phyloP scores from a whole-genome alignment of 2,329 filamentous ascomycete genomes.

The Colletotrichum musicola region DNA sequence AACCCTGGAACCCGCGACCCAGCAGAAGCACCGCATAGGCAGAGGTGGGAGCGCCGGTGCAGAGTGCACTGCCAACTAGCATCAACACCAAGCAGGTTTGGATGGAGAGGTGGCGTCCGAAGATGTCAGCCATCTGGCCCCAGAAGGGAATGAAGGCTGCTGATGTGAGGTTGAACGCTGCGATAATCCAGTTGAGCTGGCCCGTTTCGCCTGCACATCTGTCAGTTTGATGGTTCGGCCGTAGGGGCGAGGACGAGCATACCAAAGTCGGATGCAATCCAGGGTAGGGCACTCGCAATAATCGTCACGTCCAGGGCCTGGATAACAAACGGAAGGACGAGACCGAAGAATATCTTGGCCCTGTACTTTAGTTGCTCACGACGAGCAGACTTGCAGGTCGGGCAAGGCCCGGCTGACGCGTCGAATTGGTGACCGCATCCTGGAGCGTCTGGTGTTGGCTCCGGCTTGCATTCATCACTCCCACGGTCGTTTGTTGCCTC shows the following conservation, averaged over 20 bases:
- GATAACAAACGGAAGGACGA: constrained; percentile 71
- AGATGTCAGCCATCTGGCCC: constrained; percentile 74
- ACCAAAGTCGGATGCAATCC: constrained; percentile 73
- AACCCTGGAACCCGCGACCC: constrained; percentile 73
- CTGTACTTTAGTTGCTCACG: constrained; percentile 57
- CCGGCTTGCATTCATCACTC: not conserved
- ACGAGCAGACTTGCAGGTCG: constrained; percentile 50
- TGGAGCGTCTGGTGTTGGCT: not conserved
- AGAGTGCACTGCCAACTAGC: constrained; percentile 71
- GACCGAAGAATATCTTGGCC: constrained; percentile 69
- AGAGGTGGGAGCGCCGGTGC: constrained; percentile 65
- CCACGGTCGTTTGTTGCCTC: not conserved
- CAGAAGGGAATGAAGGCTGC: constrained; percentile 77
- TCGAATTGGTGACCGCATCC: constrained; percentile 25
- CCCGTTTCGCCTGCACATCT: constrained; percentile 59
- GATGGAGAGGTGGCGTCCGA: constrained; percentile 71
- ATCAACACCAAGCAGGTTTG: constrained; percentile 72
- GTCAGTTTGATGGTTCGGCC: not conserved
- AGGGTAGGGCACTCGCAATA: constrained; percentile 54
- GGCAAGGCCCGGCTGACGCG: constrained; percentile 40
- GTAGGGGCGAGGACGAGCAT: constrained; percentile 7
- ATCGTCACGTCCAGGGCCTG: constrained; percentile 76
- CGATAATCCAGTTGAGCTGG: constrained; percentile 77
- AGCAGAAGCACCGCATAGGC: constrained; percentile 71
- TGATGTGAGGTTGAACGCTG: constrained; percentile 75